Evolutionary conservation across 2,329 filamentous ascomycete species (phyloP).

Genomic region (Curvularia hawaiiensis): DNA sequence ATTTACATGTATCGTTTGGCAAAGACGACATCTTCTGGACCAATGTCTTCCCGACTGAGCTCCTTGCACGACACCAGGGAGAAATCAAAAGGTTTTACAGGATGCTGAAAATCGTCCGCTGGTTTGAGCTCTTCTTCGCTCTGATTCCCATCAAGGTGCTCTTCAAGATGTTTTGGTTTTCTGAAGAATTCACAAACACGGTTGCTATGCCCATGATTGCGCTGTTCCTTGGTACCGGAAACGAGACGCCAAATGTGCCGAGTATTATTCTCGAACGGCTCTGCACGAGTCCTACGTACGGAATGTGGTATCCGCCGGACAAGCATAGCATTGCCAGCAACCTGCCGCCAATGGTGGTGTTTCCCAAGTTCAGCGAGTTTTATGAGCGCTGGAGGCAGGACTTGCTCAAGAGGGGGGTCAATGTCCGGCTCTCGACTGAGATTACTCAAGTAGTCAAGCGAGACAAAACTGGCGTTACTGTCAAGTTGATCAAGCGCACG

Average conservation of each 20-base stretch:
- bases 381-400: constrained; percentile 65
- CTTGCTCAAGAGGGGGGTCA: constrained; percentile 59
- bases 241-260: constrained; percentile 74
- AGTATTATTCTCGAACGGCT: constrained; percentile 65
- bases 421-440: constrained; percentile 62
- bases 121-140: constrained; percentile 65
- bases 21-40: constrained; percentile 69
- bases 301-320: constrained; percentile 63
- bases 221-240: constrained; percentile 75
- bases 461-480: constrained; percentile 57
- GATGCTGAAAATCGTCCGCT: constrained; percentile 62
- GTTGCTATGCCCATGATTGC: constrained; percentile 75
- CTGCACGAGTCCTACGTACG: constrained; percentile 60
- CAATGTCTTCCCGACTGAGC: constrained; percentile 66
- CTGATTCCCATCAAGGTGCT: constrained; percentile 67
- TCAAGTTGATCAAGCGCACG: constrained; percentile 54
- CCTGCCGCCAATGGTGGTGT: constrained; percentile 64
- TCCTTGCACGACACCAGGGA: constrained; percentile 60
- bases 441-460: constrained; percentile 59
- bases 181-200: constrained; percentile 70
- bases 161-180: constrained; percentile 71
- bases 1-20: constrained; percentile 67
- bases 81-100: constrained; percentile 62
- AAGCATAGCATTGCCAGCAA: constrained; percentile 56
- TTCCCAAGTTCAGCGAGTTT: constrained; percentile 66